Conservation (phyloP, 768 basidiomycete genomes). For the Tylopilus felleus region DNA sequence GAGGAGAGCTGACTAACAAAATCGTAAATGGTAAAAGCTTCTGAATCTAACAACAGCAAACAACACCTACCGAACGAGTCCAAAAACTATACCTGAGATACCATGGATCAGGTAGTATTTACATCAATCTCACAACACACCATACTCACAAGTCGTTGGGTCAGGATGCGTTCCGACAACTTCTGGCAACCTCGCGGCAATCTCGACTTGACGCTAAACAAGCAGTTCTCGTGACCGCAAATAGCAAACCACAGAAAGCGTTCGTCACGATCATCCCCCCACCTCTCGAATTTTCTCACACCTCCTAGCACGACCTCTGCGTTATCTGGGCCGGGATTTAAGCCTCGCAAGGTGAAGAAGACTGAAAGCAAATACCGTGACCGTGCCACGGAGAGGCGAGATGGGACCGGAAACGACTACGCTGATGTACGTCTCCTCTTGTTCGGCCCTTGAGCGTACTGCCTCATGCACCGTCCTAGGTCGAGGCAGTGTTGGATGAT, state of each 20-base stretch:
- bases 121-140: not conserved
- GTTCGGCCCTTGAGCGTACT: not conserved
- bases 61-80: constrained; percentile 14
- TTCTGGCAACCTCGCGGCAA: constrained; percentile 39
- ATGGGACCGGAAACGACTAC: constrained; percentile 67
- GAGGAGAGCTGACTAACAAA: constrained; percentile 6
- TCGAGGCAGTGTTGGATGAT: constrained; percentile 78
- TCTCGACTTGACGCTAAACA: constrained; percentile 13
- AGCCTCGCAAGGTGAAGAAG: constrained; percentile 78
- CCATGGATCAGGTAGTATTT: constrained; percentile 29
- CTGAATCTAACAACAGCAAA: constrained; percentile 28
- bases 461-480: constrained; percentile 36
- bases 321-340: constrained; percentile 64
- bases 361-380: constrained; percentile 60
- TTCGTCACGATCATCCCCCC: constrained; percentile 8
- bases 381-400: constrained; percentile 69
- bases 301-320: constrained; percentile 44
- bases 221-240: not conserved
- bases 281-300: not conserved
- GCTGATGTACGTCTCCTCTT: constrained; percentile 50
- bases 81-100: not conserved
- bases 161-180: constrained; percentile 59
- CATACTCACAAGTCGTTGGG: not conserved
- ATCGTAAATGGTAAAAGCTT: constrained; percentile 17
- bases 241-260: constrained; percentile 10